These are phyloP conservation scores for Sarocladium oryzae DNA, from an alignment of 2,329 filamentous ascomycete genomes.

Conservation along the genomic window DNA sequence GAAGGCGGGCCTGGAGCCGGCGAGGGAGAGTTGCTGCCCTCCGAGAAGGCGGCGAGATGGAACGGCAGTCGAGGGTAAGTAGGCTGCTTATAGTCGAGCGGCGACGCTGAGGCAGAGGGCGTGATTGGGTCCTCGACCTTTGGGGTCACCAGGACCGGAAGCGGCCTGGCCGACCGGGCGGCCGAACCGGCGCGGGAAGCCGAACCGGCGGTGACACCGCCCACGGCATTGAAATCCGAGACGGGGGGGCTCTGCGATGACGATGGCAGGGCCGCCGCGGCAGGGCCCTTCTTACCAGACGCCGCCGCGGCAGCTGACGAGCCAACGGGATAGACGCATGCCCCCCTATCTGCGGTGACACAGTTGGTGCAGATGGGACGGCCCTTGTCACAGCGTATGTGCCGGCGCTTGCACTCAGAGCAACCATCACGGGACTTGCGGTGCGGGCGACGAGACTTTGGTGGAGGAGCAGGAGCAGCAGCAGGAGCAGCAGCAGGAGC, in stretches of 20 bases:
- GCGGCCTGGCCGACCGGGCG: not conserved
- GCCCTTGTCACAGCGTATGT: slow-evolving; percentile 37
- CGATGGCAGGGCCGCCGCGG: slow-evolving; percentile 10
- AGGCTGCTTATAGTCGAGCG: not conserved
- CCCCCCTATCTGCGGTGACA: slow-evolving; percentile 26
- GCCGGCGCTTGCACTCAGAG: slow-evolving; percentile 32
- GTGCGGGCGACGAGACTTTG: slow-evolving; percentile 24
- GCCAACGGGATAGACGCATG: slow-evolving; percentile 26
- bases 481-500: not conserved
- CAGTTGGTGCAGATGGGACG: slow-evolving; percentile 35
- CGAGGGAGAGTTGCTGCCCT: not conserved
- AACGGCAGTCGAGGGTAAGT: slow-evolving; percentile 1
- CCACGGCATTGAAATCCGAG: not conserved
- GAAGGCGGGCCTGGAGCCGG: slow-evolving; percentile 8
- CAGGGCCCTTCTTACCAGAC: slow-evolving; percentile 10
- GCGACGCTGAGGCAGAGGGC: not conserved
- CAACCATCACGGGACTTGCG: slow-evolving; percentile 35
- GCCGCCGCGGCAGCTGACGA: slow-evolving; percentile 10
- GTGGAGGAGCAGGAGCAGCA: not conserved
- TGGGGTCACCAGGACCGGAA: not conserved
- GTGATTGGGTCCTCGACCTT: slow-evolving; percentile 9
- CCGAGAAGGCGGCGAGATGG: slow-evolving; percentile 3
- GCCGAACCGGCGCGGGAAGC: not conserved
- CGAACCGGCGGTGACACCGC: not conserved
- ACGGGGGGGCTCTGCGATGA: slow-evolving; percentile 9